Evolutionary conservation across 2,329 filamentous ascomycete genomes (phyloP), one percentile per base, ranked within the genome.

Genomic region (Chaetothyriales sp.): DNA sequence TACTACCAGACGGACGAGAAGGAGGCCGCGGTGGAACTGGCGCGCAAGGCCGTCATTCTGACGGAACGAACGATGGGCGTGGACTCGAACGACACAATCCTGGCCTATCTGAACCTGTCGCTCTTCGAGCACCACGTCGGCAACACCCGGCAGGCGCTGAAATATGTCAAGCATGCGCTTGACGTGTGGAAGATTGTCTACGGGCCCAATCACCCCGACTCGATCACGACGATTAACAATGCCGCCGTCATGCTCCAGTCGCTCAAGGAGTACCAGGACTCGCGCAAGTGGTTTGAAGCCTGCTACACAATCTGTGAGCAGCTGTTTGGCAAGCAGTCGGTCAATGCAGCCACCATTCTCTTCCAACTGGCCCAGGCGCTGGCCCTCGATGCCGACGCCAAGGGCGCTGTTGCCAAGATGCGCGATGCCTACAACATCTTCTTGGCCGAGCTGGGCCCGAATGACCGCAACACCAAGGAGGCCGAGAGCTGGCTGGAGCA

Each of bases 1-100:
- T 95, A 95, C 73, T 97, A 94, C 70, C 86, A 94, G 67, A 79
- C 95, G n/a, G 92, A 97, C 51, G 92, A 98, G 73, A 97, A 97
- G 75, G 86, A 89, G 40, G 87, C 88, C 8, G 92, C 92, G 20
- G 85, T 97, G 20, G 92, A 98, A 69, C 80, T 98, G 57, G 89
- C 92, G 18, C 86, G 89, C 65, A 98, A 98, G 73, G 89, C 92
- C 20, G 89, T 95, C 60, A 90, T 98, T 56, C 89, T 98, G 44
- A 86, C 89, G 1, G 92, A 98, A 74, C 81, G 92, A 51, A 98
- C 92, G 0, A 77, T 95, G 28, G 92, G 92, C 64, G 77, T 98
- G 50, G 92, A 98, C 69, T 89, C 89, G 47, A 82, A 88, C 13
- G 92, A 98, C 69, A 95, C 92, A 1, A 81, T 98, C 49, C 78